Conservation (phyloP, 2,329 filamentous ascomycete species). For the Chrysosporium keratinophilum region DNA sequence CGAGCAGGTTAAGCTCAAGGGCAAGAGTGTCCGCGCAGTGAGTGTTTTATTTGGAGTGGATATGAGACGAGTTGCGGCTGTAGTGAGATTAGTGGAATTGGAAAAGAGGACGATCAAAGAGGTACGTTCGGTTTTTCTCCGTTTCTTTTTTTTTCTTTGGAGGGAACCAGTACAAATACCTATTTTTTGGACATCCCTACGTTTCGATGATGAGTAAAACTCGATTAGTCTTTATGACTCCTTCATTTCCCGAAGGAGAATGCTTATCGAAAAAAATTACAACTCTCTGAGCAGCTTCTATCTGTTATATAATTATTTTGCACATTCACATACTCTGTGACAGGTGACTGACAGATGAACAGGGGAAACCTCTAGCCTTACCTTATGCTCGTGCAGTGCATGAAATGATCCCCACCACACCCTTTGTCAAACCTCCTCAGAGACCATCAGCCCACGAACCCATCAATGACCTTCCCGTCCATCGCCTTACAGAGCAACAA, state of each 20-base stretch:
- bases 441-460: conserved; percentile 44
- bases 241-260: conserved; percentile 32
- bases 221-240: conserved; percentile 99
- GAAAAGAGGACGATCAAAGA: conserved; percentile 67
- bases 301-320: not conserved
- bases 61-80: conserved; percentile 72
- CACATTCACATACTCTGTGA: conserved; percentile 3
- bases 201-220: conserved; percentile 60
- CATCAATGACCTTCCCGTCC: conserved; percentile 54
- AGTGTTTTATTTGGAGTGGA: conserved; percentile 69
- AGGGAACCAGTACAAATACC: not conserved
- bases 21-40: conserved; percentile 62
- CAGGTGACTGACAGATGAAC: conserved; percentile 19
- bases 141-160: not conserved
- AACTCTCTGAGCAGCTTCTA: conserved; percentile 54
- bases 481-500: conserved; percentile 45
- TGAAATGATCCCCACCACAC: conserved; percentile 67
- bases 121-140: conserved; percentile 48
- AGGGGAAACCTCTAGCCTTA: conserved; percentile 67
- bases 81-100: conserved; percentile 74
- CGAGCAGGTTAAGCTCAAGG: conserved; percentile 52
- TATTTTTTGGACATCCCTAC: conserved; percentile 7
- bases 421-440: conserved; percentile 30
- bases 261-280: conserved; percentile 58
- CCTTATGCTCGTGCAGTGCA: conserved; percentile 69